Evolutionary conservation across 176 grass and related monocot genomes (phyloP), one percentile per base, ranked within the genome.

Genomic region (Carex pumila): DNA sequence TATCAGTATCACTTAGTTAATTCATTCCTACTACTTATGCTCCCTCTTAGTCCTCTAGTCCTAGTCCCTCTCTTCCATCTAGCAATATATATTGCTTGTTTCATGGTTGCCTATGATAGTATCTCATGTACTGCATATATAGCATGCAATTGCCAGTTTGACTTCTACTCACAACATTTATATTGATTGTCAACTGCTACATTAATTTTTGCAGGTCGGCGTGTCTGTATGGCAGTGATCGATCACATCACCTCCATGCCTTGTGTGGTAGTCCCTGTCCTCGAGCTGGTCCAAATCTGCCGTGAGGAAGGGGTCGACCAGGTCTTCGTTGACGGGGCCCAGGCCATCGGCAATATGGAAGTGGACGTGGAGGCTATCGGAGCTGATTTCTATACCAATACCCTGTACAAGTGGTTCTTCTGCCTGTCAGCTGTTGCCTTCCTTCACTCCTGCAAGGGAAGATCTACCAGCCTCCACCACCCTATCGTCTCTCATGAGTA

Each of bases 241-340:
- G 96, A 95, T 61, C 96, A 99, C 73, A 93, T 99, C 70, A 99
- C 96, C 25, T 99, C 96, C 31, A 99, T 99, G 93, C 96, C 93
- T 12, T 95, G 92, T 65, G 96, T 95, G 34, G 30, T 99, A 56
- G 83, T 99, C 85, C 96, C 96, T 8, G 93, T 99, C 4, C 94
- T 91, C 77, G 96, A 95, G 62, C 90, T 99, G 15, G 88, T 92
- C 0, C 61, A 83, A 64, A 99, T 99, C 65, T 99, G 96, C 83
- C 93, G 91, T 17, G 77, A 99, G 41, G 96, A 95, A 76, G 91
- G 93, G 7, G 96, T 95, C 0, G 96, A 99, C 64, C 89, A 90
- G 87, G 91, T 99, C 7, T 99, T 99, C 72, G 77, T 99, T 2
- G 96, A 99, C 31, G 96, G 88, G 0, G 96, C 96, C 0, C 96